A percentile compares a stretch with the other conserved stretches of the same genome.
Conservation (phyloP, 192 early-diverging fungal species). For the Spinellus fusiger region DNA sequence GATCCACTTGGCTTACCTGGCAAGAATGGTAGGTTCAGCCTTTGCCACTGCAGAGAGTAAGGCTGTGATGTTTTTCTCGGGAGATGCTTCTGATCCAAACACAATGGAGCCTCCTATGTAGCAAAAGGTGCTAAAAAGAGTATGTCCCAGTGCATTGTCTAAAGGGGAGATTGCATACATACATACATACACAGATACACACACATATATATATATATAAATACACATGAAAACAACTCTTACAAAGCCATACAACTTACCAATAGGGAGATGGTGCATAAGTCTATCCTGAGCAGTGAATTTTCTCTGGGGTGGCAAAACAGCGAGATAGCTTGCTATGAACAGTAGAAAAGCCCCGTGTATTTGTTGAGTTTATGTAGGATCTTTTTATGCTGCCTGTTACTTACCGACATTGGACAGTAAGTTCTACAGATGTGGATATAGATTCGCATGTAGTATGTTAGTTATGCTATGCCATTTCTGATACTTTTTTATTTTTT, state of each 20-base stretch:
- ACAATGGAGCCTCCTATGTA: conserved; percentile 63
- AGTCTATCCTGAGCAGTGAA: conserved; percentile 25
- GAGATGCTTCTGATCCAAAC: conserved; percentile 36
- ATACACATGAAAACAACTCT: not conserved
- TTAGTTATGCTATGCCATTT: too few species aligned
- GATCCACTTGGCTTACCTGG: conserved; percentile 19
- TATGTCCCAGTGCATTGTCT: conserved; percentile 34
- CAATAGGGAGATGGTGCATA: conserved; percentile 32
- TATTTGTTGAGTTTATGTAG: not conserved
- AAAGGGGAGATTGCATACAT: not conserved
- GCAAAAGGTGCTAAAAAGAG: conserved; percentile 25
- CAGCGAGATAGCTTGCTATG: conserved; percentile 29
- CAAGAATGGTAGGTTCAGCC: conserved; percentile 73
- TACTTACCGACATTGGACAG: conserved; percentile 30
- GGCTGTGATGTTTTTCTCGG: conserved; percentile 39
- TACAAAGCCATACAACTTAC: conserved; percentile 15
- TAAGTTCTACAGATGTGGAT: conserved; percentile 15
- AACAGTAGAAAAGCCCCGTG: not conserved
- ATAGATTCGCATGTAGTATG: not conserved
- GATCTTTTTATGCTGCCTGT: not conserved
- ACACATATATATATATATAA: not conserved
- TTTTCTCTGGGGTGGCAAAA: conserved; percentile 29
- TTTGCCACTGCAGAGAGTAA: conserved; percentile 66
- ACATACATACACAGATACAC: not conserved
- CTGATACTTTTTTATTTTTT: not conserved